These are phyloP conservation scores for Hydnomerulius pinastri DNA, from an alignment of 768 basidiomycete genomes.

Conservation along the genomic window DNA sequence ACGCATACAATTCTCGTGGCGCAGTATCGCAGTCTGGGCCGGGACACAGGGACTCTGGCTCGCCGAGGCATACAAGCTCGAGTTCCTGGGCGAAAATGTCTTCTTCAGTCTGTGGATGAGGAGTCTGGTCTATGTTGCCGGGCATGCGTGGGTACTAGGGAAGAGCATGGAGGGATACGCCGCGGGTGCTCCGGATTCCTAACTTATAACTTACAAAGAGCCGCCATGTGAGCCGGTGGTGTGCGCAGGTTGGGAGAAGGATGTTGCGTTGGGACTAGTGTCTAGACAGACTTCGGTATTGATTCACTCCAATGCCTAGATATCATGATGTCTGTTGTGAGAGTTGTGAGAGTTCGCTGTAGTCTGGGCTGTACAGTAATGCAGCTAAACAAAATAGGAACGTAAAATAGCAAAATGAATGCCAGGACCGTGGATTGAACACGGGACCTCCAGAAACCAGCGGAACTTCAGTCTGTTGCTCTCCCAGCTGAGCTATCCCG, in stretches of 20 bases:
- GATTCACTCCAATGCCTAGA: too few species aligned
- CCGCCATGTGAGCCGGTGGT: too few species aligned
- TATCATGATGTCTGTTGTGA: too few species aligned
- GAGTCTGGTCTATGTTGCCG: slow-evolving; percentile 69
- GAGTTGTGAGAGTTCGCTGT: too few species aligned
- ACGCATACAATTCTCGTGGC: slow-evolving; percentile 51
- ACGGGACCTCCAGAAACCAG: slow-evolving; percentile 70
- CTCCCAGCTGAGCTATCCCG: slow-evolving; percentile 77
- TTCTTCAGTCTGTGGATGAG: slow-evolving; percentile 78
- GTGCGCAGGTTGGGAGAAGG: too few species aligned
- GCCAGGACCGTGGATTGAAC: slow-evolving; percentile 81
- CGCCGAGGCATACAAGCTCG: slow-evolving; percentile 84
- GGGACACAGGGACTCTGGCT: slow-evolving; percentile 88
- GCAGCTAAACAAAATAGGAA: too few species aligned
- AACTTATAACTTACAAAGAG: neutral
- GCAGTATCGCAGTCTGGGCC: slow-evolving; percentile 63
- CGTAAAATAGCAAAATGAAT: slow-evolving; percentile 35
- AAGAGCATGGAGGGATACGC: slow-evolving; percentile 57
- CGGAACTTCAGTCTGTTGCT: slow-evolving; percentile 70
- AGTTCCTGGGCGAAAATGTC: slow-evolving; percentile 79
- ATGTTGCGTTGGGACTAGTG: too few species aligned
- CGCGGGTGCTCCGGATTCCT: neutral
- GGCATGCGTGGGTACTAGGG: slow-evolving; percentile 80
- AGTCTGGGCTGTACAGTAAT: too few species aligned
- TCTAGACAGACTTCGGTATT: too few species aligned